Percentiles rank a stretch among this genome's conserved stretches.
These are phyloP conservation scores for Ustilago shanxiensis DNA, from an alignment of 1,284 basidiomycete species.

Conservation along the genomic window DNA sequence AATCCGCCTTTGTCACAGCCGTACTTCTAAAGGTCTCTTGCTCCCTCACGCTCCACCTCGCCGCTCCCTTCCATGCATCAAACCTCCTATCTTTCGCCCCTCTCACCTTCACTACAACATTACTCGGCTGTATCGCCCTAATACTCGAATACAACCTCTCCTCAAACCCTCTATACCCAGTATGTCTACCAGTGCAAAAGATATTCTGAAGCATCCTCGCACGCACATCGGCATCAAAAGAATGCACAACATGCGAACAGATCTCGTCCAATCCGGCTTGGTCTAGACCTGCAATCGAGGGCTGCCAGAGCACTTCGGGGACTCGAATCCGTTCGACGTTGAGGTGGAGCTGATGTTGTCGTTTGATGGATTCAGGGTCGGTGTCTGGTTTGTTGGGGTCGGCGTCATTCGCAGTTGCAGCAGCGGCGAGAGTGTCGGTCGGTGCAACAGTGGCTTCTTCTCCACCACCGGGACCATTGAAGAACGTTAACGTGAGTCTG, in stretches of 20 bases:
- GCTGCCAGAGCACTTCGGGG: constrained; percentile 93
- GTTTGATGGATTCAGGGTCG: constrained; percentile 73
- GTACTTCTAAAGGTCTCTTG: constrained; percentile 70
- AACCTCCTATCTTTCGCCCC: constrained; percentile 78
- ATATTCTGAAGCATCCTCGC: constrained; percentile 82
- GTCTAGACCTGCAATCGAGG: constrained; percentile 92
- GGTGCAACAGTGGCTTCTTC: constrained; percentile 30
- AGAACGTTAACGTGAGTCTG: constrained; percentile 85
- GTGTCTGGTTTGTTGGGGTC: constrained; percentile 72
- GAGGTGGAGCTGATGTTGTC: constrained; percentile 83
- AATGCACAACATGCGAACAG: constrained; percentile 84
- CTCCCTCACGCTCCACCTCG: constrained; percentile 77
- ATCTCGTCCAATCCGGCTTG: constrained; percentile 93
- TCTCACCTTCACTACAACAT: constrained; percentile 47
- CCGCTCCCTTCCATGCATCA: constrained; percentile 95
- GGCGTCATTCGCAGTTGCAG: constrained; percentile 52
- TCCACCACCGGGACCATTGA: constrained; percentile 71
- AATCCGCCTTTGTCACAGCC: constrained; percentile 81
- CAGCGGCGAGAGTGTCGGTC: constrained; percentile 4
- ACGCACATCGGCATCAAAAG: constrained; percentile 78
- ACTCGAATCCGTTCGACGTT: constrained; percentile 94
- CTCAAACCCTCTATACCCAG: constrained; percentile 80
- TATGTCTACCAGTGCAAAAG: constrained; percentile 88
- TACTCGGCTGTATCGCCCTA: constrained; percentile 53
- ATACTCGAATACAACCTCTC: constrained; percentile 78